Percentiles rank a stretch among this genome's conserved stretches.
Evolutionary conservation across 2,329 filamentous ascomycete species (phyloP).

Genomic region (Trichoderma gracile): DNA sequence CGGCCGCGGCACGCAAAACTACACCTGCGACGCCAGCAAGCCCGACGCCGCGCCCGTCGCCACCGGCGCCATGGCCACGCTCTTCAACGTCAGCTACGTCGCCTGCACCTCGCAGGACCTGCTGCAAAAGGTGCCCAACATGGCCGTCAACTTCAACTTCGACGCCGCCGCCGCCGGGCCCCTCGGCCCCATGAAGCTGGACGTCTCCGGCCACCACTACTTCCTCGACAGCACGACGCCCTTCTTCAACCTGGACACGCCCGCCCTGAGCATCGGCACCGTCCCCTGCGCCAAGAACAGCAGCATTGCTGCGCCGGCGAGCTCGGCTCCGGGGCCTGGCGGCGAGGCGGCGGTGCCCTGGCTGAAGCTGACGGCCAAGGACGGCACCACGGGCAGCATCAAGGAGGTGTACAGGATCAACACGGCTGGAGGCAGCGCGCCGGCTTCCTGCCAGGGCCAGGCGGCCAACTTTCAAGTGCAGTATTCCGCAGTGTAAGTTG

Average conservation of each 20-base stretch:
- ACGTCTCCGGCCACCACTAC: conserved; percentile 76
- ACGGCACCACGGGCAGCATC: conserved; percentile 59
- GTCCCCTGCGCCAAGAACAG: conserved; percentile 63
- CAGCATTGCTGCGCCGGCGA: conserved; percentile 61
- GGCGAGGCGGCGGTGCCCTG: conserved; percentile 74
- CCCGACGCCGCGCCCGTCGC: conserved; percentile 62
- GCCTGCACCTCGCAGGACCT: conserved; percentile 69
- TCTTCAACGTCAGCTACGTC: conserved; percentile 86
- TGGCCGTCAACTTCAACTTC: conserved; percentile 63
- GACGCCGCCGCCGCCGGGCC: conserved; percentile 46
- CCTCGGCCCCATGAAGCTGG: conserved; percentile 60
- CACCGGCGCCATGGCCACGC: conserved; percentile 73
- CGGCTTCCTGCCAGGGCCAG: conserved; percentile 69
- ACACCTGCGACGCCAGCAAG: conserved; percentile 72
- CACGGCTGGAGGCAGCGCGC: conserved; percentile 78
- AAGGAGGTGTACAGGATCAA: conserved; percentile 80
- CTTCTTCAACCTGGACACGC: conserved; percentile 74
- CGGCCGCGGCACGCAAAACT: conserved; percentile 90
- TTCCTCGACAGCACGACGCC: conserved; percentile 72
- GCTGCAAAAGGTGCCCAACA: conserved; percentile 62
- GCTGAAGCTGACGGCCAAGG: conserved; percentile 67
- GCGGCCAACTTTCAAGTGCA: conserved; percentile 67
- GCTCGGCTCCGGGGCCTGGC: conserved; percentile 58
- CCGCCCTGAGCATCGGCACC: conserved; percentile 55
- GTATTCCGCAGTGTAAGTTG: conserved; percentile 81